Conservation (phyloP, 176 grass and related monocot genomes). For the Oryza officinalis region DNA sequence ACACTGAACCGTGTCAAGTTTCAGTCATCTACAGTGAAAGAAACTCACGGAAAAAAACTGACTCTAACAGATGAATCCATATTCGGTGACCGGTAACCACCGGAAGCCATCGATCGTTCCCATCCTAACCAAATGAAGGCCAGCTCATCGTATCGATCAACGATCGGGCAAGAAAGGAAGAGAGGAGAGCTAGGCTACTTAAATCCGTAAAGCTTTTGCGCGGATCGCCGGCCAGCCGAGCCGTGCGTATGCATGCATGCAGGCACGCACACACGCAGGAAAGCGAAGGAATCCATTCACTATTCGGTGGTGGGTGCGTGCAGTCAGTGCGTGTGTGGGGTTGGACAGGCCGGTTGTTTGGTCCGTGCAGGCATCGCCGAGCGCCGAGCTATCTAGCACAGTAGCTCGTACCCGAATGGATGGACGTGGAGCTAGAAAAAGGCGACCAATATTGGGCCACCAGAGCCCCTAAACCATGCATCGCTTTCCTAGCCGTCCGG, state of each 20-base stretch:
- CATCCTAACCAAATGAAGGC: too few relatives aligned
- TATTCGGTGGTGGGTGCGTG: constrained; percentile 27
- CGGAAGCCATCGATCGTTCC: too few relatives aligned
- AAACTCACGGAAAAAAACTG: neutral
- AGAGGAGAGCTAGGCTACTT: neutral
- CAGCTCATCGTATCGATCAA: too few relatives aligned
- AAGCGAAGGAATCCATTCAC: neutral
- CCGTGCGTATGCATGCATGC: neutral
- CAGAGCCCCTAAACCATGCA: neutral
- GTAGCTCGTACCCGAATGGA: neutral
- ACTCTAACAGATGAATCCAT: neutral
- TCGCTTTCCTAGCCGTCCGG: constrained; percentile 26
- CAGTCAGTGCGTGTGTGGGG: constrained; percentile 18
- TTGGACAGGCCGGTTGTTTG: neutral
- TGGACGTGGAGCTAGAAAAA: constrained; percentile 27
- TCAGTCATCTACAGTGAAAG: neutral
- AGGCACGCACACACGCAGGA: neutral
- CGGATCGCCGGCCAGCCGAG: neutral
- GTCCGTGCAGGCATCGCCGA: constrained; percentile 1
- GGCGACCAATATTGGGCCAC: neutral
- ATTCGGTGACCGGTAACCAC: too few relatives aligned
- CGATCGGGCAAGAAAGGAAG: too few relatives aligned
- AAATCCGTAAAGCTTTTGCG: neutral
- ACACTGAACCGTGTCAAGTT: neutral
- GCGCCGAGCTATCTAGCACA: neutral